Evolutionary conservation across 768 basidiomycete species (phyloP), one percentile per base, ranked within the genome.

Genomic region (Hygrocybe punicea): DNA sequence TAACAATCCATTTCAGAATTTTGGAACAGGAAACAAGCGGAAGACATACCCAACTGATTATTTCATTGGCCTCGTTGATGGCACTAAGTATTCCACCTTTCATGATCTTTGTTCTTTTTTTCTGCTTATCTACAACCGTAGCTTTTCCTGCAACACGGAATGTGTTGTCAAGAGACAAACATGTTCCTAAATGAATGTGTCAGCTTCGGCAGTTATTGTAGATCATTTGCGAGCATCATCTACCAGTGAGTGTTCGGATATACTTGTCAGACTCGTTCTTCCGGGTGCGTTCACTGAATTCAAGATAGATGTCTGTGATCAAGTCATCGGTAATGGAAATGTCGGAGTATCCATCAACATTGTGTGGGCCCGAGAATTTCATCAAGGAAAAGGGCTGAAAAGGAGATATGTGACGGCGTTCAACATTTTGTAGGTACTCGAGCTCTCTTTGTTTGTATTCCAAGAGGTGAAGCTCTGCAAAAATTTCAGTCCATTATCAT

Each of bases 391-490:
- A 6, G 47, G 47, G n/a, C 6, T 19, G 4, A 55, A 0, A 62
- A 55, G 42, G 67, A 47, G 19, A n/a, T n/a, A n/a, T n/a, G n/a
- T n/a, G n/a, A n/a, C n/a, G n/a, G n/a, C n/a, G 39, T 34, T 17
- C 55, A 23, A 48, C 59, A 24, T n/a, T 17, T 11, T 60, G 34
- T 7, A 68, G 55, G 52, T 64, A 68, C 3, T 62, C 60, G 0
- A 64, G 51, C 7, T 40, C 21, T 9, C 46, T 33, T 37, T 65
- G 51, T 14, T 62, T 37, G 33, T 66, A 63, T 45, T 64, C 61
- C 7, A 64, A 49, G 5, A 69, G 60, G 42, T 69, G 65, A 2
- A 69, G 62, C 37, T 69, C 68, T 64, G 16, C 8, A n/a, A n/a
- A n/a, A n/a, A n/a, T n/a, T n/a, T n/a, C n/a, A n/a, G n/a, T n/a